Evolutionary conservation across 805 yeast species (phyloP).

Genomic region (Metschnikowia koreensis): DNA sequence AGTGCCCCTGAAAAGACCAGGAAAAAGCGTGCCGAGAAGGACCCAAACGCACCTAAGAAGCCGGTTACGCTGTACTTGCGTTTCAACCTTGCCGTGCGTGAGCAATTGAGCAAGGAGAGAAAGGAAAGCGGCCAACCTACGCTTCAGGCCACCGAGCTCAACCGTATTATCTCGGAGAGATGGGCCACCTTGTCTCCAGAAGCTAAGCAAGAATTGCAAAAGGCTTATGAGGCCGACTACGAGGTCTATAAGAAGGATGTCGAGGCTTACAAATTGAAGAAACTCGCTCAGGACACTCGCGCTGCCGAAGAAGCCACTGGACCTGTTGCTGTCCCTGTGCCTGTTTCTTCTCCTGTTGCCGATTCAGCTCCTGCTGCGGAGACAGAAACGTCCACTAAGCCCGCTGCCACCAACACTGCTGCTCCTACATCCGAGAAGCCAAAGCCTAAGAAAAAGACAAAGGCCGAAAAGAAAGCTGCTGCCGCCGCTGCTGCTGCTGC

Average conservation of each 20-base stretch:
- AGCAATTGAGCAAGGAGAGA: conserved; percentile 67
- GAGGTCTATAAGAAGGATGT: conserved; percentile 31
- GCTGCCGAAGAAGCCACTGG: not conserved
- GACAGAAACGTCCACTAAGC: too few relatives aligned
- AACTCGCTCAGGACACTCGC: conserved; percentile 16
- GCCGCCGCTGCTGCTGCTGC: not conserved
- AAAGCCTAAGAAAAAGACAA: conserved; percentile 17
- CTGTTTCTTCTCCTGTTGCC: not conserved
- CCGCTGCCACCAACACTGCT: not conserved
- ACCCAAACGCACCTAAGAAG: conserved; percentile 94
- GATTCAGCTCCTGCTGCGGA: not conserved
- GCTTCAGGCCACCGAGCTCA: conserved; percentile 71
- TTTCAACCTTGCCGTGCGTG: conserved; percentile 72
- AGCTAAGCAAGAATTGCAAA: conserved; percentile 71
- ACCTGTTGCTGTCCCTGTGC: not conserved
- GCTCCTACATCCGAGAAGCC: not conserved
- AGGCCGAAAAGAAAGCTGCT: conserved; percentile 9
- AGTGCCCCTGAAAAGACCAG: conserved; percentile 27
- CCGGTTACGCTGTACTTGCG: conserved; percentile 85
- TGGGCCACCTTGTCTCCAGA: conserved; percentile 74
- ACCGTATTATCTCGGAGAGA: conserved; percentile 70
- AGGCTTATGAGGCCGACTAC: conserved; percentile 49
- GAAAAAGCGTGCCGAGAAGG: conserved; percentile 53
- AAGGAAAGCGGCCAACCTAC: conserved; percentile 55
- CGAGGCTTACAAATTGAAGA: conserved; percentile 35